phyloP scores from a whole-genome alignment of 495 filamentous ascomycete genomes.

The Penicillium argentinense region DNA sequence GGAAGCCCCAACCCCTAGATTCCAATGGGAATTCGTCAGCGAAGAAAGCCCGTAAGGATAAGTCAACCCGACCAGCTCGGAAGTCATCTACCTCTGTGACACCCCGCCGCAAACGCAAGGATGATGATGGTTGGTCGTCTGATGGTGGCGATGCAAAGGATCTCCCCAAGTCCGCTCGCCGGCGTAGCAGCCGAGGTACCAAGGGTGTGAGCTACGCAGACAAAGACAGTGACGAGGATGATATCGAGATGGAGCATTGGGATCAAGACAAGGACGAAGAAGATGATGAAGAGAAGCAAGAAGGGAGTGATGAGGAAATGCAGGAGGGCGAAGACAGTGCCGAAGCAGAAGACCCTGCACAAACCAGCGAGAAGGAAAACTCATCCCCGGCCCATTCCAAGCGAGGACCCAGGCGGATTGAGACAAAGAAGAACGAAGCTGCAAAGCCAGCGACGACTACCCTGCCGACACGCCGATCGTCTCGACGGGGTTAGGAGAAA shows the following conservation, averaged over 20 bases:
- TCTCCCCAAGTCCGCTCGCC: slow-evolving; percentile 29
- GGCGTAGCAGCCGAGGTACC: slow-evolving; percentile 42
- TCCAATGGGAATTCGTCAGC: slow-evolving; percentile 29
- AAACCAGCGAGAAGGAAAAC: slow-evolving; percentile 23
- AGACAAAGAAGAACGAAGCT: slow-evolving; percentile 13
- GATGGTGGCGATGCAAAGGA: slow-evolving; percentile 31
- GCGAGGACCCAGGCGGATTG: slow-evolving; percentile 15
- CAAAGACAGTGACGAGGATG: slow-evolving; percentile 53
- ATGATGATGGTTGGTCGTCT: slow-evolving; percentile 45
- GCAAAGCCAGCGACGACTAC: slow-evolving; percentile 23
- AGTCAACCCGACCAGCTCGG: slow-evolving; percentile 30
- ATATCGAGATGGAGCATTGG: slow-evolving; percentile 52
- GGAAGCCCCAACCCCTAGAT: slow-evolving; percentile 44
- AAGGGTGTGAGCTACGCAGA: slow-evolving; percentile 54
- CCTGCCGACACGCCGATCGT: slow-evolving; percentile 41
- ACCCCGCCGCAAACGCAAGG: slow-evolving; percentile 44
- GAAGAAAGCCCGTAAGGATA: slow-evolving; percentile 49
- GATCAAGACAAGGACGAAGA: slow-evolving; percentile 22
- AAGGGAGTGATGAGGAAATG: slow-evolving; percentile 29
- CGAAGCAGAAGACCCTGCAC: slow-evolving; percentile 25
- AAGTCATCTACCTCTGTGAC: slow-evolving; percentile 40
- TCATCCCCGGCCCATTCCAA: slow-evolving; percentile 27
- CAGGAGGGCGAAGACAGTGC: slow-evolving; percentile 21
- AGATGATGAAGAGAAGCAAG: slow-evolving; percentile 22
- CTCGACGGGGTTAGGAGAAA: slow-evolving; percentile 35